Evolutionary conservation across 2,329 filamentous ascomycete species (phyloP).

Genomic region (Hypoxylon sp.): DNA sequence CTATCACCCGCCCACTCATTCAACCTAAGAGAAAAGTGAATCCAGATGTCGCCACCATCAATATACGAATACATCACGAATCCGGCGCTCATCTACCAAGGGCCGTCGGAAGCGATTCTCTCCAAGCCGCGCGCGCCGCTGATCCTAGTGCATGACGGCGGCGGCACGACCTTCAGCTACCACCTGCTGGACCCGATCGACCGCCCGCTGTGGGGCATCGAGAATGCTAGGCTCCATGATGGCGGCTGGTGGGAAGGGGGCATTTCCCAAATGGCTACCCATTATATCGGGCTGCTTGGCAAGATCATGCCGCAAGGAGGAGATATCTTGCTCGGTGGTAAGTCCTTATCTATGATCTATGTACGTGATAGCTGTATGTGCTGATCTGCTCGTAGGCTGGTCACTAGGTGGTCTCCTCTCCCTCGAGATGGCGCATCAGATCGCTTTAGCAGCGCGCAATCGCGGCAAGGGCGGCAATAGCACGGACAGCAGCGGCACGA

Average conservation of each 20-base stretch:
- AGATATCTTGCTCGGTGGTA: constrained; percentile 64
- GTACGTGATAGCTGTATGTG: background rate
- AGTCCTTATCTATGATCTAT: constrained; percentile 10
- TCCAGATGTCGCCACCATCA: background rate
- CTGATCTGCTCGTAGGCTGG: constrained; percentile 57
- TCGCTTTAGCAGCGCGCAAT: constrained; percentile 53
- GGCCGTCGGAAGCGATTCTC: constrained; percentile 22
- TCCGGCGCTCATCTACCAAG: constrained; percentile 50
- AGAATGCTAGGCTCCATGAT: constrained; percentile 66
- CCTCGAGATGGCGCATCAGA: constrained; percentile 63
- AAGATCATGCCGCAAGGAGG: constrained; percentile 54
- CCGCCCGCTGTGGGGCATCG: constrained; percentile 66
- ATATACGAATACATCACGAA: constrained; percentile 44
- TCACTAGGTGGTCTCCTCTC: constrained; percentile 66
- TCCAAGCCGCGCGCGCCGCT: constrained; percentile 57
- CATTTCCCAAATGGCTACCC: constrained; percentile 66
- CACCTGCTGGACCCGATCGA: constrained; percentile 64
- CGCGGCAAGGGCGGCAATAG: constrained; percentile 11
- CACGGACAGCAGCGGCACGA: constrained; percentile 7
- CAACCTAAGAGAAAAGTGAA: background rate
- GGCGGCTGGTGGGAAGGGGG: constrained; percentile 64
- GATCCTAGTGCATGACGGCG: constrained; percentile 71
- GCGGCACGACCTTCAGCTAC: constrained; percentile 71
- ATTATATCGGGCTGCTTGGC: constrained; percentile 64
- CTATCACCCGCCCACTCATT: background rate